A percentile compares a stretch with the other conserved stretches of the same genome.
These are phyloP conservation scores for Bimuria novae-zelandiae DNA, from an alignment of 2,329 filamentous ascomycete genomes.

Conservation along the genomic window DNA sequence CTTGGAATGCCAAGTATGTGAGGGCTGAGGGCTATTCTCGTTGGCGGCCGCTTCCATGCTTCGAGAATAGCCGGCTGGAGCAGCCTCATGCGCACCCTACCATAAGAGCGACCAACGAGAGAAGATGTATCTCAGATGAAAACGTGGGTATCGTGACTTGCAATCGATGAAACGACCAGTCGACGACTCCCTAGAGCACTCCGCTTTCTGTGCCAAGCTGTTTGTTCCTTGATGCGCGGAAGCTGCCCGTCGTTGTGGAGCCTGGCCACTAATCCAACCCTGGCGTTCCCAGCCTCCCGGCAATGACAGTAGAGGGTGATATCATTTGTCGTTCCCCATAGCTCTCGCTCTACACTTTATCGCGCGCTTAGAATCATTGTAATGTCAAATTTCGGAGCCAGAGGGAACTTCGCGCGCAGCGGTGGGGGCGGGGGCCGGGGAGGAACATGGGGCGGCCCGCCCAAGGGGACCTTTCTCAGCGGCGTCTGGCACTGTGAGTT, in stretches of 20 bases:
- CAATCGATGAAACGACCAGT: not conserved
- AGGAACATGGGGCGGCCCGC: constrained; percentile 3
- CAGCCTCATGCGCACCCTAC: not conserved
- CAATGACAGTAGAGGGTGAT: not conserved
- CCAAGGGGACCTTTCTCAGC: constrained; percentile 27
- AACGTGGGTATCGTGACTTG: not conserved
- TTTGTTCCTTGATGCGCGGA: not conserved
- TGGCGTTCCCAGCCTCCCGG: not conserved
- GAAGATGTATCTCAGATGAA: too few relatives aligned
- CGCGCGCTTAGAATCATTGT: not conserved
- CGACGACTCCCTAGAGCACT: constrained; percentile 1
- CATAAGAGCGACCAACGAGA: not conserved
- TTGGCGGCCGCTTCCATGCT: constrained; percentile 9
- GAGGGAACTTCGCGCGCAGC: not conserved
- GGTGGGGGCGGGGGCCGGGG: constrained; percentile 10
- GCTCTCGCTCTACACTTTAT: not conserved
- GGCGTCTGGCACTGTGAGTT: constrained; percentile 35
- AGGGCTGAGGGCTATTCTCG: constrained; percentile 15
- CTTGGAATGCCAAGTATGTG: constrained; percentile 25
- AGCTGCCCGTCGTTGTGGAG: not conserved
- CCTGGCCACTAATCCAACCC: not conserved
- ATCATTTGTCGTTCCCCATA: not conserved
- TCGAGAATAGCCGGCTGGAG: constrained; percentile 17
- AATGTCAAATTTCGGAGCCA: constrained; percentile 25
- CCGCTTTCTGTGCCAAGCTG: not conserved